phyloP scores from a whole-genome alignment of 2,329 filamentous ascomycete genomes.

The Phyllosticta capitalensis region DNA sequence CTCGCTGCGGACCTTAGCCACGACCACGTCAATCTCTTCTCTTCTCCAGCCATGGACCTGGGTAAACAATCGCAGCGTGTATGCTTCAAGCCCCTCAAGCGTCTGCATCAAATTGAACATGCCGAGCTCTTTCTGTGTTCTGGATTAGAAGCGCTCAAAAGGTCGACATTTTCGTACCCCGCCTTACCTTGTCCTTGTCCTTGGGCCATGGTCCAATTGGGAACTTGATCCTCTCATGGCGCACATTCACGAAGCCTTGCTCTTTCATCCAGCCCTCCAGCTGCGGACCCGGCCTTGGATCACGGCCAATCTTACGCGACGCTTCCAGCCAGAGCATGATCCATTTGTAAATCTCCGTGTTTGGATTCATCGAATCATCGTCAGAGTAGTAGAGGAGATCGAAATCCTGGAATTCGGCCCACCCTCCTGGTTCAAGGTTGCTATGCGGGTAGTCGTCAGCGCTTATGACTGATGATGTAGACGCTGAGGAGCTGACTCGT shows the following conservation, averaged over 20 bases:
- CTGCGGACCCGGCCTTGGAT: conserved; percentile 16
- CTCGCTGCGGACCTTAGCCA: conserved; percentile 17
- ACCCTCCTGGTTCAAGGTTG: conserved; percentile 37
- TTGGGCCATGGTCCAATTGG: conserved; percentile 21
- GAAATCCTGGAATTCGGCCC: conserved; percentile 41
- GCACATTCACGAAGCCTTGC: conserved; percentile 36
- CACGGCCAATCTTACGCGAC: conserved; percentile 1
- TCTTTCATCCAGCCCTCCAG: conserved; percentile 31
- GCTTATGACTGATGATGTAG: background rate
- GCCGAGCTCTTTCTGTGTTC: conserved; percentile 12
- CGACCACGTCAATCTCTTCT: conserved; percentile 33
- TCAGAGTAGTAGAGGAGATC: conserved; percentile 30
- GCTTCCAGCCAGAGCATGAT: conserved; percentile 4
- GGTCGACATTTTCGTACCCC: conserved; percentile 1
- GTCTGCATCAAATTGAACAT: conserved; percentile 30
- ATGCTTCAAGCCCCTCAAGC: conserved; percentile 32
- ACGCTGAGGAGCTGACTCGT: conserved; percentile 27
- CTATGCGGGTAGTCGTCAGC: background rate
- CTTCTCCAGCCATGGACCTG: conserved; percentile 32
- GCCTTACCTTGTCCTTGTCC: conserved; percentile 12
- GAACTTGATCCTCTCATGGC: conserved; percentile 21
- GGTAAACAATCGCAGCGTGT: conserved; percentile 33
- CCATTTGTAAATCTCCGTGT: conserved; percentile 14
- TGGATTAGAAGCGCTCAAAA: background rate
- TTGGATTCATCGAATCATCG: conserved; percentile 24